Percentiles rank a stretch among this genome's conserved stretches.
These are phyloP conservation scores for Bisporella sp. DNA, from an alignment of 2,329 filamentous ascomycete genomes.

Conservation along the genomic window DNA sequence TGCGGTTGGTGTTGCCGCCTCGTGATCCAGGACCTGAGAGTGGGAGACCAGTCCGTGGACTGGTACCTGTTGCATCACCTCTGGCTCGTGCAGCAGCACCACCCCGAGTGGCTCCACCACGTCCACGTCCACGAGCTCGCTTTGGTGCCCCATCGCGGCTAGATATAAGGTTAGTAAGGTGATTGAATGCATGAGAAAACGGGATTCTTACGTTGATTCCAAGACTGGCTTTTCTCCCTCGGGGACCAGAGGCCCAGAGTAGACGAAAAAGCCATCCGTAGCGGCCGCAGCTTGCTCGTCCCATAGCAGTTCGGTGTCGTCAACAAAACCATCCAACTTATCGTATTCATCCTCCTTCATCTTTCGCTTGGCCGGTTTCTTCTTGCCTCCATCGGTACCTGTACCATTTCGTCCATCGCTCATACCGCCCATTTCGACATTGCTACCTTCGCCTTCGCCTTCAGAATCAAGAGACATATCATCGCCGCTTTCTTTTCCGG, in stretches of 20 bases:
- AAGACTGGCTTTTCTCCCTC: conserved; percentile 72
- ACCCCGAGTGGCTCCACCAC: conserved; percentile 57
- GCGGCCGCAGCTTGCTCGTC: conserved; percentile 91
- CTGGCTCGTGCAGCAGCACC: conserved; percentile 31
- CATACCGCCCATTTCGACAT: conserved; percentile 78
- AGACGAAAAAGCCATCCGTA: conserved; percentile 96
- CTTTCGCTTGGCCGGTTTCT: conserved; percentile 63
- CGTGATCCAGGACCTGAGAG: conserved; percentile 58
- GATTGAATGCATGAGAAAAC: conserved; percentile 1
- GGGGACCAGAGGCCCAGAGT: conserved; percentile 82
- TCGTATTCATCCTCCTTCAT: conserved; percentile 80
- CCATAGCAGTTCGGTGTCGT: conserved; percentile 93
- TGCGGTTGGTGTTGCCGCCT: conserved; percentile 66
- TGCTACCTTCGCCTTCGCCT: conserved; percentile 60
- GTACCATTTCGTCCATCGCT: conserved; percentile 51
- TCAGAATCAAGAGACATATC: conserved; percentile 74
- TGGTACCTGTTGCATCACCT: conserved; percentile 9
- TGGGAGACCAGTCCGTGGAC: conserved; percentile 43
- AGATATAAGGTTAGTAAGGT: conserved; percentile 28
- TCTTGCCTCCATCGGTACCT: conserved; percentile 53
- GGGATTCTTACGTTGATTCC: conserved; percentile 33
- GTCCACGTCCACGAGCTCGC: conserved; percentile 42
- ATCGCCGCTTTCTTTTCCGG: conserved; percentile 62
- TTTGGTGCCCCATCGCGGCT: conserved; percentile 70
- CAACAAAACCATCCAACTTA: conserved; percentile 76